Evolutionary conservation across 2,329 filamentous ascomycete genomes (phyloP).

Genomic region (Myriangium duriaei): DNA sequence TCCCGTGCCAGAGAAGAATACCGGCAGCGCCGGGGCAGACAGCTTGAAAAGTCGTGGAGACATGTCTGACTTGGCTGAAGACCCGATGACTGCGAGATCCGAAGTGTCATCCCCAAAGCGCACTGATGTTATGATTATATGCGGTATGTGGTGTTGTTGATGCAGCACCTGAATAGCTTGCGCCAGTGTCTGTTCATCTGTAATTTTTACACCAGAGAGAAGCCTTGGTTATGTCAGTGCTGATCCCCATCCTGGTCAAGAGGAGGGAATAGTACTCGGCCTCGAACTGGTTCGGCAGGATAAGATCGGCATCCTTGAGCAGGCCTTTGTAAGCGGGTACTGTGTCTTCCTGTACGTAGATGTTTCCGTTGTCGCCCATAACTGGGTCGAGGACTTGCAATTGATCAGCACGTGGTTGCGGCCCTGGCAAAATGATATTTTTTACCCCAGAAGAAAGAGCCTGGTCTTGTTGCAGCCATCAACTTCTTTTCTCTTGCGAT

Average conservation of each 20-base stretch:
- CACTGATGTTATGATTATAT: constrained; percentile 87
- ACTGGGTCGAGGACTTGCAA: constrained; percentile 81
- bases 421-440: too few relatives aligned
- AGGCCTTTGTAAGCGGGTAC: constrained; percentile 80
- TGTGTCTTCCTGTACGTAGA: constrained; percentile 86
- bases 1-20: constrained; percentile 91
- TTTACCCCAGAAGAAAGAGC: constrained; percentile 77
- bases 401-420: too few relatives aligned
- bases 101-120: constrained; percentile 44
- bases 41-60: constrained; percentile 77
- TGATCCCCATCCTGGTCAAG: constrained; percentile 1
- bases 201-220: constrained; percentile 73
- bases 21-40: constrained; percentile 73
- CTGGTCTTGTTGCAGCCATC: constrained; percentile 46
- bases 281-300: constrained; percentile 94
- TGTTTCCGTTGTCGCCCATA: constrained; percentile 87
- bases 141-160: constrained; percentile 53
- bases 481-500: constrained; percentile 72
- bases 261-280: constrained; percentile 55
- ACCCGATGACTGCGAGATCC: constrained; percentile 53
- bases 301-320: constrained; percentile 71
- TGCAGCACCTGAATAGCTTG: constrained; percentile 69
- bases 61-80: constrained; percentile 52
- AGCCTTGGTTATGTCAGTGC: constrained; percentile 41
- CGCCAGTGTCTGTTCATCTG: constrained; percentile 58